Evolutionary conservation across 176 grass and related monocot genomes (phyloP).

Genomic region (Carex scoparia): DNA sequence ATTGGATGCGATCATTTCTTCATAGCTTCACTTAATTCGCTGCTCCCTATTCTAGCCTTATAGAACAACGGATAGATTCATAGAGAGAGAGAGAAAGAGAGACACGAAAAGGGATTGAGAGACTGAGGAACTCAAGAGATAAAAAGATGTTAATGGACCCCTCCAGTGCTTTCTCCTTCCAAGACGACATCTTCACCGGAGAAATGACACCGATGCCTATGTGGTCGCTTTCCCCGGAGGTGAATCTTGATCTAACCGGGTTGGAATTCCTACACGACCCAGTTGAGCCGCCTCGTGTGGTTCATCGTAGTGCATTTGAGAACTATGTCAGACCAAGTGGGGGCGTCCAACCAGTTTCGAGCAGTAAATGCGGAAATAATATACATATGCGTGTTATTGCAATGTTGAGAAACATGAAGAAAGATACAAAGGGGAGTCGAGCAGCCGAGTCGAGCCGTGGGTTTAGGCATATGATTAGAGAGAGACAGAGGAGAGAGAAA

Average conservation of each 20-base stretch:
- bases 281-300: neutral
- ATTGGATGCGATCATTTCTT: neutral
- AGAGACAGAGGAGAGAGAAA: slow-evolving; percentile 87
- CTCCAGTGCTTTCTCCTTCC: slow-evolving; percentile 39
- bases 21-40: neutral
- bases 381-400: slow-evolving; percentile 36
- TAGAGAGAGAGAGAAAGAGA: neutral
- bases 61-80: neutral
- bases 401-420: slow-evolving; percentile 31
- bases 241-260: slow-evolving; percentile 36
- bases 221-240: slow-evolving; percentile 48
- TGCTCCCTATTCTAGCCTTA: neutral
- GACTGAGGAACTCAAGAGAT: neutral
- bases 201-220: neutral
- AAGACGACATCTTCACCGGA: slow-evolving; percentile 36
- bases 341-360: neutral
- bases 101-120: neutral
- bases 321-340: slow-evolving; percentile 14
- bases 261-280: neutral
- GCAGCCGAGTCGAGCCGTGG: slow-evolving; percentile 54
- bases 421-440: neutral
- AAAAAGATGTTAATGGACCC: slow-evolving; percentile 61
- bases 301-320: slow-evolving; percentile 30
- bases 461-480: slow-evolving; percentile 96
- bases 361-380: neutral